Conservation (phyloP, 139 green algal genomes). For the Chlorella vulgaris region DNA sequence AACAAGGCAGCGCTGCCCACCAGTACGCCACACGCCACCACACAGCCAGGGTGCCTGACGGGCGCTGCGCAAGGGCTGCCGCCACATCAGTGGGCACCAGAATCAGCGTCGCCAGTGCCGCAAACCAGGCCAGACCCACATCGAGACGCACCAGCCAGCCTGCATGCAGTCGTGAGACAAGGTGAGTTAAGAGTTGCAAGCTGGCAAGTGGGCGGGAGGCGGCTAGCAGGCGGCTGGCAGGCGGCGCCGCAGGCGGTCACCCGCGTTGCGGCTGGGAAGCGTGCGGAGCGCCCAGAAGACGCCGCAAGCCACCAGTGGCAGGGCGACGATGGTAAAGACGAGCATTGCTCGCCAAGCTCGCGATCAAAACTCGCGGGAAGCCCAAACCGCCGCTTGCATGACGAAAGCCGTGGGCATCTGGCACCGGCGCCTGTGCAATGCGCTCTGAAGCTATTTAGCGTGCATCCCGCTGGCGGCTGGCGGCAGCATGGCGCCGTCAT, state of each 20-base stretch:
- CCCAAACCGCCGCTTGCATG: background rate
- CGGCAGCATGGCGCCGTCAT: too few species aligned
- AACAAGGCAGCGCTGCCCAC: conserved; percentile 2
- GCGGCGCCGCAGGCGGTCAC: background rate
- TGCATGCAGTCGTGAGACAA: background rate
- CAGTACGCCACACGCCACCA: conserved; percentile 62
- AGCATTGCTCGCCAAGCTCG: conserved; percentile 5
- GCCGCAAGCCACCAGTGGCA: conserved; percentile 33
- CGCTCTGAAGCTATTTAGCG: too few species aligned
- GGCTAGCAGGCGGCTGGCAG: background rate
- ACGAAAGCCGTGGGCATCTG: too few species aligned
- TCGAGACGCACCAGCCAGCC: conserved; percentile 51
- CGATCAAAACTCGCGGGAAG: background rate
- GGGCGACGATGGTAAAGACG: conserved; percentile 40
- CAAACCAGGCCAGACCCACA: conserved; percentile 63
- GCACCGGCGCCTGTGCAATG: too few species aligned
- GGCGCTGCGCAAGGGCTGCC: conserved; percentile 12
- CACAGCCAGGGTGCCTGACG: conserved; percentile 27
- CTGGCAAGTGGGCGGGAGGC: background rate
- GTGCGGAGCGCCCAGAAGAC: conserved; percentile 25
- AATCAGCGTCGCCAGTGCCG: conserved; percentile 55
- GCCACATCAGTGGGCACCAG: conserved; percentile 64
- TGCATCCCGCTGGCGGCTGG: too few species aligned
- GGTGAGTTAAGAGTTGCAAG: background rate
- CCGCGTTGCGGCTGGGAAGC: background rate